Evolutionary conservation across 768 basidiomycete species (phyloP), one percentile per base, ranked within the genome.

Genomic region (Russula foetens): DNA sequence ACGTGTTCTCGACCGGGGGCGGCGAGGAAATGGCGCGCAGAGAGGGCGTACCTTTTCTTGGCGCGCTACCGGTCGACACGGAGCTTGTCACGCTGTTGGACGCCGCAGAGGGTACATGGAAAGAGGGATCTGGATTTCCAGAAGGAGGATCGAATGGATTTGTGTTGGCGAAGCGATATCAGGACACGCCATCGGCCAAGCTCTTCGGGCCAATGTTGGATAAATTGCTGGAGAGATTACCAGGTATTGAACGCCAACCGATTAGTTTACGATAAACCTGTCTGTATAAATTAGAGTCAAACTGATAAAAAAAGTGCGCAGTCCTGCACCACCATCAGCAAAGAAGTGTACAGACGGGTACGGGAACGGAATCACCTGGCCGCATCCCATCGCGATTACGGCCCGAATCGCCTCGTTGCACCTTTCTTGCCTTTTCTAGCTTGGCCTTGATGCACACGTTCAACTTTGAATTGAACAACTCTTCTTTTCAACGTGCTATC

Each of bases 1-100:
- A 96, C 71, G 83, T 97, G 56, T 99, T 98, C 72, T 97, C 94
- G 8, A 88, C 85, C 4, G 93, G 93, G 17, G 97, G 97, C 2
- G 97, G 95, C 1, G 84, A 87, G 73, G 88, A 86, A 68, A 85
- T 94, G 88, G 93, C 91, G 4, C 77, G 78, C 63, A 80, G 79
- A 53, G 90, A 95, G 68, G 80, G 77, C 1, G 67, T 98, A 39
- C 71, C 69, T 50, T 97, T 94, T 70, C 76, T 99, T 56, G 97
- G 97, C 12, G 81, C 88, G 45, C 76, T 99, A 41, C 97, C 97
- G 7, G 87, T 99, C 43, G 97, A 98, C 76, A 88, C 90, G 0
- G 92, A 91, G 66, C 81, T 99, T 33, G 93, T 94, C 45, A 81
- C 82, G 23, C 71, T 98, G 55, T 74, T 99, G 63, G 96, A 98